A percentile compares a stretch with the other conserved stretches of the same genome.
These are phyloP conservation scores for Lentinula lateritia DNA, from an alignment of 768 basidiomycete genomes.

Conservation along the genomic window DNA sequence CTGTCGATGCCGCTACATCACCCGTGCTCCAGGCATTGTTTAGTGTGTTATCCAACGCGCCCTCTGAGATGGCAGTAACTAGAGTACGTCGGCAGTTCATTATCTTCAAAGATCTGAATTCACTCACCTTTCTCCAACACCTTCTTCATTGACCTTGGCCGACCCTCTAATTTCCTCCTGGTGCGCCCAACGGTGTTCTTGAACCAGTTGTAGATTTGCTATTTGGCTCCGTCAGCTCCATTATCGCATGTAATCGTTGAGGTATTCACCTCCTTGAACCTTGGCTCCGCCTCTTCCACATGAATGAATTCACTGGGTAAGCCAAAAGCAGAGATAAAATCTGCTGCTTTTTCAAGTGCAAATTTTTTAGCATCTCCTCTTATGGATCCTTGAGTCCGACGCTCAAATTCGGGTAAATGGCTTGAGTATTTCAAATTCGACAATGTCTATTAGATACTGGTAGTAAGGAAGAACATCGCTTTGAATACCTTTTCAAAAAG, in stretches of 20 bases:
- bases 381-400: conserved; percentile 51
- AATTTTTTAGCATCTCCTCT: conserved; percentile 69
- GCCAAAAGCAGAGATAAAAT: conserved; percentile 56
- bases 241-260: background rate
- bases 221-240: conserved; percentile 13
- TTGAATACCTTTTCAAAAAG: conserved; percentile 46
- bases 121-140: conserved; percentile 42
- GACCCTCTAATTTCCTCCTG: conserved; percentile 51
- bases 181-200: conserved; percentile 65
- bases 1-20: conserved; percentile 23
- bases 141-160: conserved; percentile 47
- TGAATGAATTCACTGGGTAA: conserved; percentile 40
- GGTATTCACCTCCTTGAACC: conserved; percentile 52
- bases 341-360: conserved; percentile 54
- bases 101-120: background rate
- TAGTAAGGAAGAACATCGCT: conserved; percentile 6
- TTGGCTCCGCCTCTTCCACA: conserved; percentile 51
- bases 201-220: conserved; percentile 76
- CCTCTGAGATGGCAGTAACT: background rate
- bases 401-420: conserved; percentile 52
- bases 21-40: conserved; percentile 1
- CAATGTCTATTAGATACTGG: background rate
- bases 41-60: background rate
- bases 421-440: conserved; percentile 16
- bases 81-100: background rate